These are phyloP conservation scores for Plantago ovata DNA, from an alignment of 257 asterid genomes.

Conservation along the genomic window DNA sequence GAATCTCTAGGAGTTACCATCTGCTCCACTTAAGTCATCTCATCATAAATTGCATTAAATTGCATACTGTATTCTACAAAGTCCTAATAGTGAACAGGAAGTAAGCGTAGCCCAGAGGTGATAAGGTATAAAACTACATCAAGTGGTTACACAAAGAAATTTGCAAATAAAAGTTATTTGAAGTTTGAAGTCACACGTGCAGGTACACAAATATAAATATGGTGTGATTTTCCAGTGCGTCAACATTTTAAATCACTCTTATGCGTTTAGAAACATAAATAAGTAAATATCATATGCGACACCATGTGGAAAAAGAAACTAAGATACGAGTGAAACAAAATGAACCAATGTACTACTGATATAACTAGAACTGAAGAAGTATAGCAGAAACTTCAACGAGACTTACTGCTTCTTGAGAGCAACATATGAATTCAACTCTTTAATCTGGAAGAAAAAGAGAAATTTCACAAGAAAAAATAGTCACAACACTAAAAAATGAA, in stretches of 20 bases:
- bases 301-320: background rate
- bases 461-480: slow-evolving; percentile 22
- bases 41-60: too few relatives aligned
- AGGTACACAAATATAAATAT: background rate
- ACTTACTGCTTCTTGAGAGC: slow-evolving; percentile 94
- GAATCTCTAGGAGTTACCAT: background rate
- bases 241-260: background rate
- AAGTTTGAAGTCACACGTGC: background rate
- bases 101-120: background rate
- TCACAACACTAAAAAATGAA: background rate
- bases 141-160: background rate
- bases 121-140: background rate
- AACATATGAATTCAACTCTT: slow-evolving; percentile 93
- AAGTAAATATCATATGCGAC: background rate
- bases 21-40: background rate
- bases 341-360: background rate
- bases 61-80: too few relatives aligned
- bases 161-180: too few relatives aligned
- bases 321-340: slow-evolving; percentile 10
- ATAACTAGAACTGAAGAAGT: slow-evolving; percentile 1
- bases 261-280: slow-evolving; percentile 14
- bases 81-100: background rate
- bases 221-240: background rate
- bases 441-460: slow-evolving; percentile 63
- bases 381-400: slow-evolving; percentile 12